Conservation (phyloP, 306 rosid species). For the Vigna nakashimae region DNA sequence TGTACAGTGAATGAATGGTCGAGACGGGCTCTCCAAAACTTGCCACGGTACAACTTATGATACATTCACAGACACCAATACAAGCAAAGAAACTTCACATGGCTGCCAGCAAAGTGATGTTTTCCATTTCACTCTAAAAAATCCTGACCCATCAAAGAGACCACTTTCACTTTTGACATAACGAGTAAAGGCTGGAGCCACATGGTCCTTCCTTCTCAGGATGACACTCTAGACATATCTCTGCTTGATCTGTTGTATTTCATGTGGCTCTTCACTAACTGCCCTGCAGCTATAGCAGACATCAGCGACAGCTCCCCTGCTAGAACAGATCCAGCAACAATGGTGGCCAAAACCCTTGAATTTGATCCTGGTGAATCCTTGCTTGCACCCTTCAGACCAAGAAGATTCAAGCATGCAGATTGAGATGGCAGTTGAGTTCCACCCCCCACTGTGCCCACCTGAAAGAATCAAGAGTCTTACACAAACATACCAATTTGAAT, state of each 20-base stretch:
- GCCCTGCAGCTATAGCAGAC: slow-evolving; percentile 72
- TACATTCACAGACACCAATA: slow-evolving; percentile 33
- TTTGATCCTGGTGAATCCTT: slow-evolving; percentile 64
- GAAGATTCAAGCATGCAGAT: slow-evolving; percentile 70
- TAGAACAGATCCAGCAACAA: slow-evolving; percentile 63
- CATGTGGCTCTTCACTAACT: slow-evolving; percentile 70
- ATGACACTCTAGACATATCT: slow-evolving; percentile 45
- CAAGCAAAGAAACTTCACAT: slow-evolving; percentile 25
- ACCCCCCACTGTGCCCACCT: slow-evolving; percentile 77
- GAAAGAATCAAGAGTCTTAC: slow-evolving; percentile 1
- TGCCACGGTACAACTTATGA: slow-evolving; percentile 13
- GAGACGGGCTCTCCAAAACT: slow-evolving; percentile 12
- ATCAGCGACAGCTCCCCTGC: slow-evolving; percentile 65
- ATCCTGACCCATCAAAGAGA: not conserved
- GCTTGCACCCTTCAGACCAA: slow-evolving; percentile 73
- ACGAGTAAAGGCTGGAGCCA: slow-evolving; percentile 24
- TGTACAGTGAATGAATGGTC: slow-evolving; percentile 31
- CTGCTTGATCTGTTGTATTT: slow-evolving; percentile 64
- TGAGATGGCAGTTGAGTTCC: slow-evolving; percentile 76
- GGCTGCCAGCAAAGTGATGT: slow-evolving; percentile 20
- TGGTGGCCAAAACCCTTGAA: slow-evolving; percentile 59
- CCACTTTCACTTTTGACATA: not conserved
- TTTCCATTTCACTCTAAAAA: not conserved
- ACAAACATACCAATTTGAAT: slow-evolving; percentile 2
- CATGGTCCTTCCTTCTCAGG: slow-evolving; percentile 12